Evolutionary conservation across 257 asterid genomes (phyloP).

Genomic region (Cruciata laevipes): DNA sequence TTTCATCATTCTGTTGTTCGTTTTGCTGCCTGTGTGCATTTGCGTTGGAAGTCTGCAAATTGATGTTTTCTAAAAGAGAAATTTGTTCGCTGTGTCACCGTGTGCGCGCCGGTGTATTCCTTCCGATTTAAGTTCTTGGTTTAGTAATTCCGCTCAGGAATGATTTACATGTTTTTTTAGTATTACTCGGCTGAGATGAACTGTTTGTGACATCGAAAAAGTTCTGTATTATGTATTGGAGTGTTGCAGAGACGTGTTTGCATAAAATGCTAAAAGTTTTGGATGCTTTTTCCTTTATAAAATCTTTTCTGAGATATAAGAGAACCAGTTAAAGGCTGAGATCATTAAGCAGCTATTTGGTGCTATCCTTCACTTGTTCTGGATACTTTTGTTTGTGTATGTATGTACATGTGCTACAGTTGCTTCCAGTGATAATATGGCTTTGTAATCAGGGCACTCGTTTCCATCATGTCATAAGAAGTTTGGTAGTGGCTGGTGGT

Average conservation of each 20-base stretch:
- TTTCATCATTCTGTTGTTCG: not conserved
- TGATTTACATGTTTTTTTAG: not conserved
- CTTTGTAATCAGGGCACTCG: conserved; percentile 28
- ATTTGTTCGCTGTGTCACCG: not conserved
- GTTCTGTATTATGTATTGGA: not conserved
- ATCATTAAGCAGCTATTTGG: not conserved
- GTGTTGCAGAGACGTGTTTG: not conserved
- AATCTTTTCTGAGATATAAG: not conserved
- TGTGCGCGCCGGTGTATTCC: too few species aligned
- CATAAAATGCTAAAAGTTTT: not conserved
- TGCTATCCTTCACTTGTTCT: conserved; percentile 1
- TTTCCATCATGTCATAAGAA: conserved; percentile 32
- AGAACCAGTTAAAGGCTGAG: not conserved
- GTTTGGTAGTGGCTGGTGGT: conserved; percentile 30
- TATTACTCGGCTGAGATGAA: not conserved
- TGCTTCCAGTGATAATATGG: not conserved
- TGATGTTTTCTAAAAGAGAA: not conserved
- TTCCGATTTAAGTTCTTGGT: not conserved
- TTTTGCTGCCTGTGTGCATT: not conserved
- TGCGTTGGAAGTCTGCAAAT: not conserved
- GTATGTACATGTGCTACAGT: not conserved
- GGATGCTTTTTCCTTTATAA: not conserved
- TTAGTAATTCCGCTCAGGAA: not conserved
- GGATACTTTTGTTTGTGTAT: not conserved
- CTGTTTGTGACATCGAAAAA: not conserved